These are phyloP conservation scores for Zoysia japonica DNA, from an alignment of 176 grass and related monocot species.

Conservation along the genomic window DNA sequence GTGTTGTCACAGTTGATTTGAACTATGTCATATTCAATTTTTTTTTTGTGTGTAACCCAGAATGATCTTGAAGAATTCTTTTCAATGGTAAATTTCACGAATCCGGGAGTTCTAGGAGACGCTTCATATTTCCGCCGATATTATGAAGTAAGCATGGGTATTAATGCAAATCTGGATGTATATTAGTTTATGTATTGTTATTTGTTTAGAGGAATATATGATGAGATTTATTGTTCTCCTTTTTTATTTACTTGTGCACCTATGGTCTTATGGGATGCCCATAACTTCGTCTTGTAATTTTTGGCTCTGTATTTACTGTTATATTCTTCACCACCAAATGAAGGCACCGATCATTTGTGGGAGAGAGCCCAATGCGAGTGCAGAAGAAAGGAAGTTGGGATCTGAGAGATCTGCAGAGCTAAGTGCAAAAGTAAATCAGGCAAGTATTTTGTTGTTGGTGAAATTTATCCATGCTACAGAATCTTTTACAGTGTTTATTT, in stretches of 20 bases:
- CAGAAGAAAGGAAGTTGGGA: constrained; percentile 86
- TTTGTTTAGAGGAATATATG: not conserved
- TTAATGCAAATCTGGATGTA: constrained; percentile 19
- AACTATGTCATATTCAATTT: constrained; percentile 19
- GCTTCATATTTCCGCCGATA: constrained; percentile 83
- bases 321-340: constrained; percentile 17
- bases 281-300: not conserved
- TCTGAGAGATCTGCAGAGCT: constrained; percentile 87
- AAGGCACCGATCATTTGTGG: constrained; percentile 86
- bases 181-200: not conserved
- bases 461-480: constrained; percentile 11
- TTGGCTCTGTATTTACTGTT: constrained; percentile 35
- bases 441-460: constrained; percentile 35
- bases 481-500: constrained; percentile 10
- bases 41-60: constrained; percentile 40
- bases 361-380: constrained; percentile 76
- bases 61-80: constrained; percentile 99
- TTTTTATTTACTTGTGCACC: not conserved
- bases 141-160: constrained; percentile 73
- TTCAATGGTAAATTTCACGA: constrained; percentile 98
- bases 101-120: constrained; percentile 86
- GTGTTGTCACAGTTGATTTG: not conserved
- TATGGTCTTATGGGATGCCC: not conserved
- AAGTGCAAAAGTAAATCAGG: constrained; percentile 95
- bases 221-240: not conserved